phyloP scores from a whole-genome alignment of 331 rosid species.

The Malus hybrid region DNA sequence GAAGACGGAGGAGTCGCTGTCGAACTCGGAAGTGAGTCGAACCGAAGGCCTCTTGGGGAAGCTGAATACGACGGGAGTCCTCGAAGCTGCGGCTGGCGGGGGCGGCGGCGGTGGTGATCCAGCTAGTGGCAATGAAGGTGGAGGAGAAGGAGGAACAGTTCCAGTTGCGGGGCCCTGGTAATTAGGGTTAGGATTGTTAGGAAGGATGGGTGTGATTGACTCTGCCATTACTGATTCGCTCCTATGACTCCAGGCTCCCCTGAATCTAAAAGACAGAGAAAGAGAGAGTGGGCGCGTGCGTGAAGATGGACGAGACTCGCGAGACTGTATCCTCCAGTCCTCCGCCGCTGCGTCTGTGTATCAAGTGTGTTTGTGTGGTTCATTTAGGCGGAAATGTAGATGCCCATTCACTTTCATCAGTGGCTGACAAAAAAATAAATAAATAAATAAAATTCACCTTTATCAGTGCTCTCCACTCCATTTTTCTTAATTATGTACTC shows the following conservation, averaged over 20 bases:
- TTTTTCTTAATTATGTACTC: no score
- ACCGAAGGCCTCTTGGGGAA: constrained; percentile 52
- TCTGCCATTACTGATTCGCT: constrained; percentile 19
- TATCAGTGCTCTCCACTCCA: no score
- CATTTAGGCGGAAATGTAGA: neutral
- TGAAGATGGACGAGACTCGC: no score
- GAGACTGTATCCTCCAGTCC: no score
- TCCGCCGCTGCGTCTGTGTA: neutral
- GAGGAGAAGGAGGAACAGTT: constrained; percentile 1
- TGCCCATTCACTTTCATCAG: neutral
- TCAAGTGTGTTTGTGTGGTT: neutral
- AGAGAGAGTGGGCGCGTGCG: neutral
- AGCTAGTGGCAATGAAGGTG: neutral
- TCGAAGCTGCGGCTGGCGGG: constrained; percentile 3
- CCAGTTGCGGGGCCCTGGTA: neutral
- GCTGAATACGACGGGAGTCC: constrained; percentile 6
- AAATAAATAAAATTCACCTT: no score
- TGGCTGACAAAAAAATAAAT: no score
- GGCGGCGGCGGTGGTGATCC: constrained; percentile 1
- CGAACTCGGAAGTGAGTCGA: constrained; percentile 75
- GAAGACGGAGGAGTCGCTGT: constrained; percentile 67
- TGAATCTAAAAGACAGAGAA: neutral
- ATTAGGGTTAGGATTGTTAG: constrained; percentile 29
- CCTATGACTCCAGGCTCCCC: neutral
- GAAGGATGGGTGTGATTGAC: constrained; percentile 19